Evolutionary conservation across 176 grass and related monocot species (phyloP).

Genomic region (Lolium perenne): DNA sequence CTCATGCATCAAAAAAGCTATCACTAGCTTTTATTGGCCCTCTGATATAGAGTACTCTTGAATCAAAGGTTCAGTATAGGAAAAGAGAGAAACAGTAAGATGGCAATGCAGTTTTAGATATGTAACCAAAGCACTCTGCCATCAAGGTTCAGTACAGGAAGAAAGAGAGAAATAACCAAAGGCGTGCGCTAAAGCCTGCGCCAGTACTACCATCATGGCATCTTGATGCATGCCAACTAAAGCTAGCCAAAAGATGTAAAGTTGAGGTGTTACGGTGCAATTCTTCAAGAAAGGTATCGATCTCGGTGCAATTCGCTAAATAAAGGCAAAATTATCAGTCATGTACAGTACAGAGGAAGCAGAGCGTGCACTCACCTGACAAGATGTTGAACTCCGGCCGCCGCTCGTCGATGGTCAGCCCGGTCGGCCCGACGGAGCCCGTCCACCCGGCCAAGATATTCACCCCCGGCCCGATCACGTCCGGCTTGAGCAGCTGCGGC

Average conservation of each 20-base stretch:
- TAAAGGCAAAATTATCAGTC: background rate
- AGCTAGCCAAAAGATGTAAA: slow-evolving; percentile 24
- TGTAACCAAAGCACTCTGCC: background rate
- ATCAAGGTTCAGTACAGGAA: background rate
- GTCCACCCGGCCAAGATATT: slow-evolving; percentile 94
- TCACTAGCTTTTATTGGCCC: too few species aligned
- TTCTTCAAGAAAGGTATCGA: background rate
- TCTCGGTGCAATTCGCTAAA: slow-evolving; percentile 13
- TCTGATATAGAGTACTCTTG: too few species aligned
- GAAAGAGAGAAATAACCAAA: background rate
- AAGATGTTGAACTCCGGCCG: slow-evolving; percentile 74
- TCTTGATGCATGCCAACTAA: slow-evolving; percentile 39
- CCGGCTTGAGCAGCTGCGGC: slow-evolving; percentile 87
- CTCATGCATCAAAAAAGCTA: background rate
- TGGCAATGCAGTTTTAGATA: background rate
- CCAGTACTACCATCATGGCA: slow-evolving; percentile 20
- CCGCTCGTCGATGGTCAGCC: slow-evolving; percentile 62
- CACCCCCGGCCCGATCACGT: slow-evolving; percentile 83
- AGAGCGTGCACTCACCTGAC: slow-evolving; percentile 63
- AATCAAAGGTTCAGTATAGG: too few species aligned
- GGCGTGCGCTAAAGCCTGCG: background rate
- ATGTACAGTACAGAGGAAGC: background rate
- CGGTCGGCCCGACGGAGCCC: slow-evolving; percentile 65
- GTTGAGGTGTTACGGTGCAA: background rate
- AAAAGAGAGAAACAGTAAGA: background rate